Base-by-base conservation (phyloP, 371 early-diverging fungal genomes). In the Zychaea mexicana region DNA sequence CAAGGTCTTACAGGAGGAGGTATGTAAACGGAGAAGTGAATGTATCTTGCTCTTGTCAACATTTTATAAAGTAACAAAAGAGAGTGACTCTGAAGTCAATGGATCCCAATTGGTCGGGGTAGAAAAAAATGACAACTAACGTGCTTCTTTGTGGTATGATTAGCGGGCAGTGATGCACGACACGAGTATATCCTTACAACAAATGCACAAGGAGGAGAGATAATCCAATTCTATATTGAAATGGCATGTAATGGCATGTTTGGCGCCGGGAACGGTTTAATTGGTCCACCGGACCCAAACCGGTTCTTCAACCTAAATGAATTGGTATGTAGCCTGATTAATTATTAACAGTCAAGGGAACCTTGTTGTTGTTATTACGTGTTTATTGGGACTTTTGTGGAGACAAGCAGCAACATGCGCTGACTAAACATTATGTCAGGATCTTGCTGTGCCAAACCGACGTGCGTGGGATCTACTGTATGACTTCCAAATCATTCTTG, bases 221-320 rank as follows among this genome's bases (percentile, higher is more conserved):
- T 71, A 17, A 81, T 87, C 46, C 78, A 85, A 15, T 86, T 96
- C 53, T 95, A 89, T 68, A 76, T 97, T 49, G 98, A 97, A 64
- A 87, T 92, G 52, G 96, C 96, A 4, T 95, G 96, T 73, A 98
- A 98, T 74, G 92, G 92, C 27, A 85, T 97, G 89, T 96, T 95
- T 82, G 97, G 98, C 27, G 84, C 86, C 38, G 94, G 91, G 13
- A 79, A 82, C 28, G 74, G 60, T 2, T 86, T 92, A 39, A 85
- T 85, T 39, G 91, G 94, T 0, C 93, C 65, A 27, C 65, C 95
- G 0, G 81, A 90, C 19, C 85, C 86, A 4, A 76, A 94, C 65
- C 78, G 88, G 5, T 60, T 60, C 26, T 91, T 86, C 54, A 77
- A 76, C 38, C 47, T 81, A 27, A 78, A 61, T 38, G 74, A 74